Conservation (phyloP, 148 eudicot species). For the Limonium bicolor region DNA sequence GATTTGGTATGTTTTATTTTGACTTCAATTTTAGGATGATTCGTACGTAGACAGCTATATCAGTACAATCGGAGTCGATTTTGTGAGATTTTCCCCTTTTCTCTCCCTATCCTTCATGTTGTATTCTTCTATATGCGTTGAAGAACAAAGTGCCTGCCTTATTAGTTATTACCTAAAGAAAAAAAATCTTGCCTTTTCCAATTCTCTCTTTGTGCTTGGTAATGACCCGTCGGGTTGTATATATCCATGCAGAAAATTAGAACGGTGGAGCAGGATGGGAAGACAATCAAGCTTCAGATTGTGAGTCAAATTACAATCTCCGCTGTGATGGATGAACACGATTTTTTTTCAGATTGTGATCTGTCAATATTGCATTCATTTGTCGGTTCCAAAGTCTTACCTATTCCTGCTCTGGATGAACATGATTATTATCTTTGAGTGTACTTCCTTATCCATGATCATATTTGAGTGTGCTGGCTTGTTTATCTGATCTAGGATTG, state of each 20-base stretch:
- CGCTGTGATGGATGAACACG: too few species aligned
- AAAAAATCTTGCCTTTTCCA: background rate
- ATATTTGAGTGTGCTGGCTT: too few species aligned
- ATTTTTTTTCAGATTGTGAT: too few species aligned
- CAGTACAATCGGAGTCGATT: conserved; percentile 89
- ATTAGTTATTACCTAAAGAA: too few species aligned
- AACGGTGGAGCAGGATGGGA: conserved; percentile 79
- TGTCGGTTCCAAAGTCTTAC: too few species aligned
- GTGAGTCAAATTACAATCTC: conserved; percentile 39
- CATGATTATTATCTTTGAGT: too few species aligned
- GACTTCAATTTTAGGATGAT: conserved; percentile 37
- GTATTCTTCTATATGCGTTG: background rate
- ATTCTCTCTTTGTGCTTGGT: background rate
- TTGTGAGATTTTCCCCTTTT: conserved; percentile 28
- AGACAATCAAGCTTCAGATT: conserved; percentile 83
- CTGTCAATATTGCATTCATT: too few species aligned
- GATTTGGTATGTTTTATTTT: conserved; percentile 1
- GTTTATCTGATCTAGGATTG: too few species aligned
- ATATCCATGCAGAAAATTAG: conserved; percentile 56
- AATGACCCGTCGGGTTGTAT: conserved; percentile 1
- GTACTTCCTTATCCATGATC: too few species aligned
- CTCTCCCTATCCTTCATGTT: too few species aligned
- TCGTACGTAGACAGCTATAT: conserved; percentile 85
- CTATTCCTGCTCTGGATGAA: too few species aligned
- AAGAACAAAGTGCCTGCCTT: too few species aligned